Evolutionary conservation across 2,329 filamentous ascomycete species (phyloP), one percentile per base, ranked within the genome.

Genomic region (Knufia petricola): DNA sequence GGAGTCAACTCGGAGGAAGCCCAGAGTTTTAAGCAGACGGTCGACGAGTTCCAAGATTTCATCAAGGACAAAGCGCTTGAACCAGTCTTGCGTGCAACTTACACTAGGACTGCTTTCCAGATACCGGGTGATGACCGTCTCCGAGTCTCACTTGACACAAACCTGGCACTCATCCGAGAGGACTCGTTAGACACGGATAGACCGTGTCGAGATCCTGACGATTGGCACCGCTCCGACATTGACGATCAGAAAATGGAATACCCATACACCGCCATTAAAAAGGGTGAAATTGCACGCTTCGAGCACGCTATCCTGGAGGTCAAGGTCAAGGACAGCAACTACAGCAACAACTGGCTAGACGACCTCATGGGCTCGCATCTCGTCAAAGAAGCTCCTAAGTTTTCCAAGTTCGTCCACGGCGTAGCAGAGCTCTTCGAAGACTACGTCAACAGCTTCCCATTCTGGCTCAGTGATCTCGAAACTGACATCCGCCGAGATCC

Each of bases 391-490:
- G 82, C 85, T 0, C 87, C 89, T 1, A 81, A 85, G 44, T 98
- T 98, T 69, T 95, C 88, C 60, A 98, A 98, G 66, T 98, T 96
- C 59, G 85, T 94, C 2, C 90, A 98, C 60, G 92, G 92, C 52
- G 82, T 94, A 3, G 89, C 90, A 6, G 82, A 84, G 32, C 75
- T 98, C 1, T 96, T 96, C 58, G 92, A 96, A 60, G 87, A 98
- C 66, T 81, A 95, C 61, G 89, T 98, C 65, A 96, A 96, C 69
- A 89, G 81, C 54, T 81, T 96, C 61, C 92, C 92, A 12, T 95
- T 96, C 71, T 98, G 92, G 92, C 77, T 96, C 28, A 84, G 84
- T 59, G 85, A 94, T 54, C 75, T 96, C 37, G 90, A 95, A 63
- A 86, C 79, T 26, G 92, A 98, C 63, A 98, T 98, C 62, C 83